These are phyloP conservation scores for Saitozyma podzolica DNA, from an alignment of 768 basidiomycete genomes.

Conservation along the genomic window DNA sequence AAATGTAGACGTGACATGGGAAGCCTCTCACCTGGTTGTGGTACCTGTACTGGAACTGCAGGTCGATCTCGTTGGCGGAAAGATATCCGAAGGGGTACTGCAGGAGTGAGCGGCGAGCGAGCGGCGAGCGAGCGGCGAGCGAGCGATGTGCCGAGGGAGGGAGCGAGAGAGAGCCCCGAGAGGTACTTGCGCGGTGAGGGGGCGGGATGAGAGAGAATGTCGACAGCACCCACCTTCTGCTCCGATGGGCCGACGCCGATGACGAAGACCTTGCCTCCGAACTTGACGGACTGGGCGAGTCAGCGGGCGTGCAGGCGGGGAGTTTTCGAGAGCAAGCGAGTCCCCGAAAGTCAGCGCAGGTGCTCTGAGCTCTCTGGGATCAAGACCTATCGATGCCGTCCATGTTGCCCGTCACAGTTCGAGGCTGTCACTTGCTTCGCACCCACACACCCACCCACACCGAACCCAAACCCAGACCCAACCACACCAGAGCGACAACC, in stretches of 20 bases:
- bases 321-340: too few relatives aligned
- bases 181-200: too few relatives aligned
- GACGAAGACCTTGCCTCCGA: constrained; percentile 54
- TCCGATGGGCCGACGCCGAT: constrained; percentile 55
- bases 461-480: too few relatives aligned
- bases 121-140: not conserved
- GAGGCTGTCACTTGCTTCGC: too few relatives aligned
- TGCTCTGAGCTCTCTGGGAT: not conserved
- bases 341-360: not conserved
- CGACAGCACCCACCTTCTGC: constrained; percentile 38
- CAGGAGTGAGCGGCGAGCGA: too few relatives aligned
- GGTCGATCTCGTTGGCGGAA: constrained; percentile 53
- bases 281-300: constrained; percentile 45
- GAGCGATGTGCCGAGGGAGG: not conserved
- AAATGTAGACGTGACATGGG: not conserved
- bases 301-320: not conserved
- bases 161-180: too few relatives aligned
- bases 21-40: constrained; percentile 47
- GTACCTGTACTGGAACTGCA: constrained; percentile 55
- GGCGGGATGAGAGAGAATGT: too few relatives aligned
- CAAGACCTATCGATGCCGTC: too few relatives aligned
- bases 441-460: too few relatives aligned
- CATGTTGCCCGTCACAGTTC: too few relatives aligned
- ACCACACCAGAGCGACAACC: too few relatives aligned
- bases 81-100: constrained; percentile 54